Evolutionary conservation across 2,329 filamentous ascomycete species (phyloP).

Genomic region (Malbranchea zuffiana): DNA sequence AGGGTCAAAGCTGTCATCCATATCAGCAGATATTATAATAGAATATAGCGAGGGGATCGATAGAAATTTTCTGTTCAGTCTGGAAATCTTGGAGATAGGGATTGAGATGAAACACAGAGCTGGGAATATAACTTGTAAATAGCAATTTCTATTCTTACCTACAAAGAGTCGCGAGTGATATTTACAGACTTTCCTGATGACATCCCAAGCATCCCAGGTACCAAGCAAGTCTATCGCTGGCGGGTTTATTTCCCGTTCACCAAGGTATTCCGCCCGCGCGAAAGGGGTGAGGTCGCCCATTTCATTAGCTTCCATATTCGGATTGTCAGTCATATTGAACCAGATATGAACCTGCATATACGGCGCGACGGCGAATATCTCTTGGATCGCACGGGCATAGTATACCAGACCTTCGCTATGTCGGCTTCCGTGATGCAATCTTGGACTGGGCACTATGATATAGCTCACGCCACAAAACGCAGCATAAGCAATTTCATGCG

Average conservation of each 20-base stretch:
- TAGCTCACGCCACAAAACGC: slow-evolving; percentile 86
- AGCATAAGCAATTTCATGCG: slow-evolving; percentile 85
- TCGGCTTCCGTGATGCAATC: slow-evolving; percentile 46
- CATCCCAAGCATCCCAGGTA: slow-evolving; percentile 89
- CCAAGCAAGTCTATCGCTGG: slow-evolving; percentile 57
- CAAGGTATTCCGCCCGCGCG: slow-evolving; percentile 32
- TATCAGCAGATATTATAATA: slow-evolving; percentile 15
- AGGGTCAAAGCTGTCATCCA: slow-evolving; percentile 43
- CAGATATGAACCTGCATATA: slow-evolving; percentile 73
- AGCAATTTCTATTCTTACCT: slow-evolving; percentile 50
- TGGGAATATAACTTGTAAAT: slow-evolving; percentile 1
- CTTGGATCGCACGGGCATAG: slow-evolving; percentile 74
- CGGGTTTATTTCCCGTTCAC: slow-evolving; percentile 22
- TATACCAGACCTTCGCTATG: slow-evolving; percentile 48
- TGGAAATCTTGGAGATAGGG: not conserved
- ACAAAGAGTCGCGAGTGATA: slow-evolving; percentile 73
- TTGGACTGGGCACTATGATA: slow-evolving; percentile 70
- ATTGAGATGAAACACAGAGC: not conserved
- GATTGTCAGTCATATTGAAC: slow-evolving; percentile 70
- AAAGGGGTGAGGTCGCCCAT: slow-evolving; percentile 37
- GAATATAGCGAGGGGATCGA: not conserved
- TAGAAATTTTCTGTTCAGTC: not conserved
- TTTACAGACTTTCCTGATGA: slow-evolving; percentile 71
- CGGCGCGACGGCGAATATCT: slow-evolving; percentile 61
- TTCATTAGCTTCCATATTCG: slow-evolving; percentile 41